Percentiles rank a stretch among this genome's conserved stretches.
Conservation (phyloP, 768 basidiomycete genomes). For the Macrolepiota dolichaula region DNA sequence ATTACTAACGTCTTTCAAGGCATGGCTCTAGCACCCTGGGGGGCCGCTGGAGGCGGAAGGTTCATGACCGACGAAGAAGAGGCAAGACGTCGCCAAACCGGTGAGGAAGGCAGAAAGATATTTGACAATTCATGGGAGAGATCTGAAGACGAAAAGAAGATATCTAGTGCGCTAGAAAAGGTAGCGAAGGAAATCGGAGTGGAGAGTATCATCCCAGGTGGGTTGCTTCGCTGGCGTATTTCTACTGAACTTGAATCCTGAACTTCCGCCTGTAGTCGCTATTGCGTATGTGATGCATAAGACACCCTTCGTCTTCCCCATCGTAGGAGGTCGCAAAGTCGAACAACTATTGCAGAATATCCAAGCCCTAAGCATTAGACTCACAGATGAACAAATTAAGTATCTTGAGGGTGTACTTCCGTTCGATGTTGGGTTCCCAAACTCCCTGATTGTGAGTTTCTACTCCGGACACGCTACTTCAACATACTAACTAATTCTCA, state of each 20-base stretch:
- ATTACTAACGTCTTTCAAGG: conserved; percentile 13
- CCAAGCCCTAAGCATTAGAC: too few relatives aligned
- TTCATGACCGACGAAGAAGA: conserved; percentile 50
- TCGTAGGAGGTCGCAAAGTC: conserved; percentile 44
- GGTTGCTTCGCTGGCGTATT: conserved; percentile 9
- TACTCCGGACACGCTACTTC: too few relatives aligned
- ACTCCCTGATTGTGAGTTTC: too few relatives aligned
- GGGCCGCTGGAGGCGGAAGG: conserved; percentile 35
- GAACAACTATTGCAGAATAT: conserved; percentile 34
- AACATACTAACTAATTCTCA: too few relatives aligned
- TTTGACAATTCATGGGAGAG: conserved; percentile 37
- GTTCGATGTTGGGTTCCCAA: too few relatives aligned
- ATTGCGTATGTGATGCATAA: conserved; percentile 56
- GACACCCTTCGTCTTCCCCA: conserved; percentile 48
- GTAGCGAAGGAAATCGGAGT: conserved; percentile 49
- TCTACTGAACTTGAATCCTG: neutral
- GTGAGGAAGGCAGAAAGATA: conserved; percentile 36
- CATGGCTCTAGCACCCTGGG: conserved; percentile 31
- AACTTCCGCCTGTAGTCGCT: conserved; percentile 30
- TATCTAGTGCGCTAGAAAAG: conserved; percentile 25
- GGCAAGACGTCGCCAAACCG: conserved; percentile 21
- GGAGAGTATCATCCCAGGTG: conserved; percentile 41
- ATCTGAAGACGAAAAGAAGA: conserved; percentile 11
- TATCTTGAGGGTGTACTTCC: too few relatives aligned
- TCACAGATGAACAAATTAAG: too few relatives aligned